Conservation (phyloP, 2,329 filamentous ascomycete genomes). For the Penicillium sp. region DNA sequence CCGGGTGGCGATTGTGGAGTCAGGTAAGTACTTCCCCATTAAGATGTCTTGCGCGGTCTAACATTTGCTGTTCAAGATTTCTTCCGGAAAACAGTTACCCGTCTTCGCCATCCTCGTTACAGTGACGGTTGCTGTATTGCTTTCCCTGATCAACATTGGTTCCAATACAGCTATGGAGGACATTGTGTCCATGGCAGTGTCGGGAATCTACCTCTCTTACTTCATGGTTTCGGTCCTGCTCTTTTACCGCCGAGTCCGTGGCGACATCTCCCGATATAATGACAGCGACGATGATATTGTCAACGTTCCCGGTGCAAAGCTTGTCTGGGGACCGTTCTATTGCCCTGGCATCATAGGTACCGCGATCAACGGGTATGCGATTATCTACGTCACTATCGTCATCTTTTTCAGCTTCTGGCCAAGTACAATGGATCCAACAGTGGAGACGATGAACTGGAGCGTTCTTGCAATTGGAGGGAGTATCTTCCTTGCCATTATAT, state of each 20-base stretch:
- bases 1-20: constrained; percentile 28
- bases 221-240: constrained; percentile 47
- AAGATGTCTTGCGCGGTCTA: neutral
- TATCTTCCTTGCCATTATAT: constrained; percentile 39
- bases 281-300: constrained; percentile 34
- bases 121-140: constrained; percentile 31
- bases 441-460: constrained; percentile 50
- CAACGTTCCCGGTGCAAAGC: constrained; percentile 18
- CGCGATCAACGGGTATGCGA: constrained; percentile 43
- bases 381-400: constrained; percentile 44
- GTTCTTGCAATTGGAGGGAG: constrained; percentile 41
- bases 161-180: constrained; percentile 51
- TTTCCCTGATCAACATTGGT: constrained; percentile 53
- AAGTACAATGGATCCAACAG: constrained; percentile 33
- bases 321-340: constrained; percentile 27
- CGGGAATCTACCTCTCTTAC: constrained; percentile 50
- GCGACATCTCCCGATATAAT: constrained; percentile 28
- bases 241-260: constrained; percentile 41
- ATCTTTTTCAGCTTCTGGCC: constrained; percentile 52
- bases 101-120: constrained; percentile 28
- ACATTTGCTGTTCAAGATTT: neutral
- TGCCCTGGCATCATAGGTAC: constrained; percentile 44
- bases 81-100: constrained; percentile 21
- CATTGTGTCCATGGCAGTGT: constrained; percentile 48
- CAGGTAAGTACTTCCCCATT: constrained; percentile 17